A percentile compares a stretch with the other conserved stretches of the same genome.
Evolutionary conservation across 192 early-diverging fungal species (phyloP).

Genomic region (Coemansia sp.): DNA sequence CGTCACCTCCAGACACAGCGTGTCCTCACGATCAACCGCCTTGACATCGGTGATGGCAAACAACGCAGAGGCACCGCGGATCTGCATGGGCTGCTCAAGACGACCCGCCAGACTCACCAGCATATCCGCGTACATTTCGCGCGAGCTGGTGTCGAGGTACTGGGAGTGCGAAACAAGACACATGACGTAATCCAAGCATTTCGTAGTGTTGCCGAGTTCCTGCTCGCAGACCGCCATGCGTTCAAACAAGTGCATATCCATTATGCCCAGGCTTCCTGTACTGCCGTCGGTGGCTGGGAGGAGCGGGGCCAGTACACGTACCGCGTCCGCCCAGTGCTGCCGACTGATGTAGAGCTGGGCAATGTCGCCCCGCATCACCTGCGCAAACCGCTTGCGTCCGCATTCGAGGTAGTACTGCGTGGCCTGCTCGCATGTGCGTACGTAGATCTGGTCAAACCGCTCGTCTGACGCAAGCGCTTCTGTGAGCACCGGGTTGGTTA

Average conservation of each 20-base stretch:
- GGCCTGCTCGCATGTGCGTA: slow-evolving; percentile 50
- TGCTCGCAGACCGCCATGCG: slow-evolving; percentile 43
- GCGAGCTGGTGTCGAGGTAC: slow-evolving; percentile 9
- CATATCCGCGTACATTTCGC: slow-evolving; percentile 15
- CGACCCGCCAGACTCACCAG: slow-evolving; percentile 17
- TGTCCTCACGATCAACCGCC: slow-evolving; percentile 4
- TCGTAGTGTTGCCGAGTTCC: slow-evolving; percentile 15
- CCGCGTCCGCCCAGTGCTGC: slow-evolving; percentile 35
- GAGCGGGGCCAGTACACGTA: slow-evolving; percentile 27
- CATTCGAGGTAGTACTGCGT: slow-evolving; percentile 52
- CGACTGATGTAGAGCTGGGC: slow-evolving; percentile 43
- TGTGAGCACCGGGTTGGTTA: slow-evolving; percentile 50
- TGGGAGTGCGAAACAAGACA: slow-evolving; percentile 23
- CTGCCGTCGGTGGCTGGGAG: slow-evolving; percentile 3
- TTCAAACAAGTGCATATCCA: slow-evolving; percentile 27
- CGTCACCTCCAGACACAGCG: slow-evolving; percentile 5
- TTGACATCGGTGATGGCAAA: slow-evolving; percentile 10
- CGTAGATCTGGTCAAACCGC: slow-evolving; percentile 54
- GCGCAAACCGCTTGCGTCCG: slow-evolving; percentile 43
- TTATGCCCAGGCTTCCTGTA: background rate
- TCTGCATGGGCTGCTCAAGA: background rate
- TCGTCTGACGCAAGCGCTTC: slow-evolving; percentile 41
- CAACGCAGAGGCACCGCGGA: slow-evolving; percentile 9
- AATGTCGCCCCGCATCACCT: slow-evolving; percentile 43
- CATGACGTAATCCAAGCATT: slow-evolving; percentile 22